phyloP scores from a whole-genome alignment of 495 filamentous ascomycete genomes.

The Saxophila tyrrhenica region DNA sequence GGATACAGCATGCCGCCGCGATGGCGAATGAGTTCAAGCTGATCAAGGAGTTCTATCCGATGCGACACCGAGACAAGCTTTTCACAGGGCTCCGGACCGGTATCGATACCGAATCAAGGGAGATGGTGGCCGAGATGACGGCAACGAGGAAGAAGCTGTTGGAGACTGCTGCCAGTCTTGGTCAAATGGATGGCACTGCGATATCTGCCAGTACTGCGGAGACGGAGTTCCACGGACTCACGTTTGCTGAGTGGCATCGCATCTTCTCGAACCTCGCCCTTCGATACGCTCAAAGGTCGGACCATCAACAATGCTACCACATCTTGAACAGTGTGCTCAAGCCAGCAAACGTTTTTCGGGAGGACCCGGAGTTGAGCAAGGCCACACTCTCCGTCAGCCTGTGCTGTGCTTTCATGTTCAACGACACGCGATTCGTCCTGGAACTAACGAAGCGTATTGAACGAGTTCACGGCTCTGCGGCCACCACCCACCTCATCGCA shows the following conservation, averaged over 20 bases:
- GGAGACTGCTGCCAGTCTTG: not conserved
- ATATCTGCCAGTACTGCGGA: not conserved
- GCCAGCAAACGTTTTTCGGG: conserved; percentile 68
- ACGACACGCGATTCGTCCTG: conserved; percentile 65
- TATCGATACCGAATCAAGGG: conserved; percentile 24
- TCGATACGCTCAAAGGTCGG: conserved; percentile 47
- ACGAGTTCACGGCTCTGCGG: conserved; percentile 70
- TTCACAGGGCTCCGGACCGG: conserved; percentile 48
- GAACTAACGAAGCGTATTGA: conserved; percentile 55
- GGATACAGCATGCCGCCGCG: conserved; percentile 63
- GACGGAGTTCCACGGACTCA: conserved; percentile 61
- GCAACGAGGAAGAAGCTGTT: not conserved
- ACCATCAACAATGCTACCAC: conserved; percentile 60
- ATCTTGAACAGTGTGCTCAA: conserved; percentile 55
- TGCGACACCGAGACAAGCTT: conserved; percentile 51
- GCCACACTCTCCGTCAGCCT: conserved; percentile 49
- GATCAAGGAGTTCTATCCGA: conserved; percentile 63
- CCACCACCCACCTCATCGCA: conserved; percentile 71
- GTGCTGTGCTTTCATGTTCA: conserved; percentile 70
- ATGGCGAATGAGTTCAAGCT: conserved; percentile 71
- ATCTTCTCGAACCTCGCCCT: conserved; percentile 83
- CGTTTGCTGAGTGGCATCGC: conserved; percentile 74
- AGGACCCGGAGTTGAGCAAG: conserved; percentile 49
- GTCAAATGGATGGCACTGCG: not conserved
- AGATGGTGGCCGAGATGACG: conserved; percentile 26